A percentile compares a stretch with the other conserved stretches of the same genome.
These are phyloP conservation scores for Phytophthora sojae DNA, from an alignment of 352 stramenopile species.

Conservation along the genomic window DNA sequence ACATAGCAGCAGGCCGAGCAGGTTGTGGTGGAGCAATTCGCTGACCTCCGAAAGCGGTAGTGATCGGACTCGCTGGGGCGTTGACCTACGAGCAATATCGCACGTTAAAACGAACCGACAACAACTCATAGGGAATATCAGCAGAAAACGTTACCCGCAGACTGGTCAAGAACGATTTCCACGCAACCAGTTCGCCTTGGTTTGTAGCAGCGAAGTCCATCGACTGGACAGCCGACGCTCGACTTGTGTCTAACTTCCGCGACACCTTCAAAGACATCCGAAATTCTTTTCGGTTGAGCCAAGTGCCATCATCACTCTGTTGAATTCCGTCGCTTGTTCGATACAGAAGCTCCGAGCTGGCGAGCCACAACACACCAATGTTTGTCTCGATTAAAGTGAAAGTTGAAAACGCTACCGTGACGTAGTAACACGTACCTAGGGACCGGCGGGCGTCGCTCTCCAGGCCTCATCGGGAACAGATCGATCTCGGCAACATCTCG, in stretches of 20 bases:
- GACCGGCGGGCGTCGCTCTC: slow-evolving; percentile 72
- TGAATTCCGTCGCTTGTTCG: slow-evolving; percentile 64
- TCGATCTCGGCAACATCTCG: slow-evolving; percentile 78
- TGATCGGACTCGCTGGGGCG: slow-evolving; percentile 27
- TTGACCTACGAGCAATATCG: slow-evolving; percentile 25
- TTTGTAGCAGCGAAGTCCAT: slow-evolving; percentile 74
- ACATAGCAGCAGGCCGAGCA: neutral
- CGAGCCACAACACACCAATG: neutral
- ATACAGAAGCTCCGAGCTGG: slow-evolving; percentile 70
- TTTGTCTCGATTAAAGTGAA: neutral
- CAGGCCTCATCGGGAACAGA: slow-evolving; percentile 79
- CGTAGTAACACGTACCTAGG: slow-evolving; percentile 46
- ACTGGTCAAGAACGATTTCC: slow-evolving; percentile 74
- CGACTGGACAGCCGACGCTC: slow-evolving; percentile 60
- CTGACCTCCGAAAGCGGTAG: slow-evolving; percentile 32
- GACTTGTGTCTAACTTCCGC: slow-evolving; percentile 70
- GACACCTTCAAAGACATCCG: slow-evolving; percentile 70
- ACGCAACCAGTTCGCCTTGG: slow-evolving; percentile 66
- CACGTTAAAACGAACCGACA: slow-evolving; percentile 8
- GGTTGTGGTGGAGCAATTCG: slow-evolving; percentile 4
- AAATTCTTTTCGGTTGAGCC: slow-evolving; percentile 77
- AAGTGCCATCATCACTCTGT: slow-evolving; percentile 59
- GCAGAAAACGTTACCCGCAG: slow-evolving; percentile 45
- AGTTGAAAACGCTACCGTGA: neutral
- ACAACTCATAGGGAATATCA: neutral